Evolutionary conservation across 371 early-diverging fungal genomes (phyloP).

Genomic region (Chytridium lagenaria): DNA sequence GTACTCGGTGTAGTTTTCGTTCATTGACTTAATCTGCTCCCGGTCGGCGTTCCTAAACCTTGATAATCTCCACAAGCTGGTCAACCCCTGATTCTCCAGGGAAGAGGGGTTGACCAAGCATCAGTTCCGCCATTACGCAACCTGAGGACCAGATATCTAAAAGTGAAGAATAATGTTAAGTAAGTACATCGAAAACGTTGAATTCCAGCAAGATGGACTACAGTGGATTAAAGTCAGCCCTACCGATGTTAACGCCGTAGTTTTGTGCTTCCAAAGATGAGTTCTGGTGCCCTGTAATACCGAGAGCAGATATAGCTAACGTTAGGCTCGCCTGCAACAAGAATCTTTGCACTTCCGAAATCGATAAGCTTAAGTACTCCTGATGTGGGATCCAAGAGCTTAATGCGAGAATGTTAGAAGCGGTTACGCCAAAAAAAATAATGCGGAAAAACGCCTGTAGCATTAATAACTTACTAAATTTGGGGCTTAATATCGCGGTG

Average conservation of each 20-base stretch:
- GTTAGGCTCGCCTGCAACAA: conserved; percentile 93
- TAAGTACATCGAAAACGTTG: conserved; percentile 15
- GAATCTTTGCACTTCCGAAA: conserved; percentile 98
- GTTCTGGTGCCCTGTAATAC: conserved; percentile 98
- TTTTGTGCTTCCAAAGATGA: conserved; percentile 95
- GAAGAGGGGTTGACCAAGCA: conserved; percentile 96
- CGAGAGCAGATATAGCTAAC: conserved; percentile 98
- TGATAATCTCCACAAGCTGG: conserved; percentile 99
- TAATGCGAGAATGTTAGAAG: not conserved
- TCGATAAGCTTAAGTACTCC: conserved; percentile 98
- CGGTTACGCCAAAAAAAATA: too few species aligned
- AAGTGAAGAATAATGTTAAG: not conserved
- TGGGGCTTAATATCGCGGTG: conserved; percentile 99
- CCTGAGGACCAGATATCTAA: conserved; percentile 98
- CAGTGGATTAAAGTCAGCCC: too few species aligned
- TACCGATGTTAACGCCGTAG: conserved; percentile 89
- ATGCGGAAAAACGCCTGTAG: not conserved
- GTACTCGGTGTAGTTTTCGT: conserved; percentile 96
- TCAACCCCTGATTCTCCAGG: conserved; percentile 99
- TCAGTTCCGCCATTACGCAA: conserved; percentile 98
- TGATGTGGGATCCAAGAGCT: conserved; percentile 84
- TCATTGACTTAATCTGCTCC: conserved; percentile 95
- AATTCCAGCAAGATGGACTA: too few species aligned
- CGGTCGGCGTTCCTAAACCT: conserved; percentile 98
- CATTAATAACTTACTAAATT: conserved; percentile 43